Percentiles rank a stretch among this genome's conserved stretches.
Conservation (phyloP, 2,329 filamentous ascomycete genomes). For the Fusarium brevicatenulatum region DNA sequence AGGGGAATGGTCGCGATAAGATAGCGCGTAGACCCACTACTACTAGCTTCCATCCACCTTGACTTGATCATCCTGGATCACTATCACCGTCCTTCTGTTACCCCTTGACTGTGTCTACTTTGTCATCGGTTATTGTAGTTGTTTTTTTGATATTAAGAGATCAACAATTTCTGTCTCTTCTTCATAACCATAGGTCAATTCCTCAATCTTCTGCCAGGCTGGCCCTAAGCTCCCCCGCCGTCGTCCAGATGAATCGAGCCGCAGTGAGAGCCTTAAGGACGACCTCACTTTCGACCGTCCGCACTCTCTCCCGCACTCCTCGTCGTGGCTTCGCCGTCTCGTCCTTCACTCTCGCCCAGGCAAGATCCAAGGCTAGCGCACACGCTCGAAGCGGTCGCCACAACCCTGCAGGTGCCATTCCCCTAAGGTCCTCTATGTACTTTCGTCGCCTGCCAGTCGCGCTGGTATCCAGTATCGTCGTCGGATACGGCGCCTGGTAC, state of each 20-base stretch:
- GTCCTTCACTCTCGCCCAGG: conserved; percentile 69
- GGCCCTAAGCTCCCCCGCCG: conserved; percentile 20
- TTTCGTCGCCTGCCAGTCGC: conserved; percentile 74
- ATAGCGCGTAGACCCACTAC: conserved; percentile 23
- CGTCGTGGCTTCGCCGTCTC: conserved; percentile 54
- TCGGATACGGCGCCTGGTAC: conserved; percentile 82
- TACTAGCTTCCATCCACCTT: conserved; percentile 4
- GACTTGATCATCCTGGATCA: conserved; percentile 1
- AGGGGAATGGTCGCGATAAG: conserved; percentile 34
- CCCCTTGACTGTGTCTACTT: conserved; percentile 9
- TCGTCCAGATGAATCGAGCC: conserved; percentile 76
- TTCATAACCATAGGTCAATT: background rate
- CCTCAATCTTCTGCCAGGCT: conserved; percentile 4
- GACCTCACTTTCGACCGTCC: conserved; percentile 71
- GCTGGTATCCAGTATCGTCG: conserved; percentile 72
- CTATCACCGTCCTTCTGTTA: background rate
- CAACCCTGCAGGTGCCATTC: conserved; percentile 48
- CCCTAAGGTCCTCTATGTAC: conserved; percentile 78
- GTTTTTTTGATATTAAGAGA: background rate
- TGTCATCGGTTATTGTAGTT: conserved; percentile 3
- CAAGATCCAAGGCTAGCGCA: conserved; percentile 60
- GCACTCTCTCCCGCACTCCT: conserved; percentile 61
- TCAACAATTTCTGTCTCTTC: background rate
- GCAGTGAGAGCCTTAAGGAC: conserved; percentile 74
- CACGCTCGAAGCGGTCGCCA: conserved; percentile 55